Conservation (phyloP, 495 filamentous ascomycete genomes). For the Trichoderma erinaceum region DNA sequence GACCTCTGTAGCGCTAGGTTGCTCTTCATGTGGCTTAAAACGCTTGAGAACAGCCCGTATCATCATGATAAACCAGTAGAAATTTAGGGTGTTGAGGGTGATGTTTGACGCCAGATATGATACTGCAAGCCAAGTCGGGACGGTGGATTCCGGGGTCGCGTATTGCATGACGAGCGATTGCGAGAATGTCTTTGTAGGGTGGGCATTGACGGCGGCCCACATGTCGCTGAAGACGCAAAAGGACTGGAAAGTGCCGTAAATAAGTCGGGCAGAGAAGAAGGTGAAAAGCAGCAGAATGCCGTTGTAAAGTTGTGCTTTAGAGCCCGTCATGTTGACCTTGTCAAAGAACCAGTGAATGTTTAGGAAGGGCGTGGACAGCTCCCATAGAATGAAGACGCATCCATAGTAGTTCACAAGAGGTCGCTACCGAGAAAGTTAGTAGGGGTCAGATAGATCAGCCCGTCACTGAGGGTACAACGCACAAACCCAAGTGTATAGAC, state of each 20-base stretch:
- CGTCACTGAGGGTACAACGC: constrained; percentile 35
- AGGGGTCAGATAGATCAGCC: neutral
- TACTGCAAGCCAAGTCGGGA: constrained; percentile 75
- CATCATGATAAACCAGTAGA: constrained; percentile 97
- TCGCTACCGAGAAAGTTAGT: constrained; percentile 45
- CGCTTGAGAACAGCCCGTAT: constrained; percentile 83
- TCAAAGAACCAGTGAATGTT: constrained; percentile 99
- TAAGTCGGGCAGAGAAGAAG: constrained; percentile 84
- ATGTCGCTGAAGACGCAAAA: constrained; percentile 72
- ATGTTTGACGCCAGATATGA: constrained; percentile 74
- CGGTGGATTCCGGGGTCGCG: constrained; percentile 37
- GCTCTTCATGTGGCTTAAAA: constrained; percentile 47
- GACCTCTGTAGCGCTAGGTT: constrained; percentile 6
- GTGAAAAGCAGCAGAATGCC: constrained; percentile 63
- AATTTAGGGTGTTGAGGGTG: constrained; percentile 79
- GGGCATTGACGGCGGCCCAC: constrained; percentile 52
- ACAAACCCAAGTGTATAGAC: constrained; percentile 94
- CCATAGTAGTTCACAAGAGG: constrained; percentile 94
- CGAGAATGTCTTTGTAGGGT: constrained; percentile 28
- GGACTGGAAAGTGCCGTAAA: constrained; percentile 88
- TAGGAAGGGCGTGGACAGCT: constrained; percentile 88
- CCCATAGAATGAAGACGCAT: constrained; percentile 90
- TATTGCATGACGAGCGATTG: constrained; percentile 38
- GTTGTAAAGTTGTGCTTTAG: constrained; percentile 73
- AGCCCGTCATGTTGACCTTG: constrained; percentile 91